Percentiles rank a stretch among this genome's conserved stretches.
Conservation (phyloP, 2,329 filamentous ascomycete species). For the Hypoxylon sp. region DNA sequence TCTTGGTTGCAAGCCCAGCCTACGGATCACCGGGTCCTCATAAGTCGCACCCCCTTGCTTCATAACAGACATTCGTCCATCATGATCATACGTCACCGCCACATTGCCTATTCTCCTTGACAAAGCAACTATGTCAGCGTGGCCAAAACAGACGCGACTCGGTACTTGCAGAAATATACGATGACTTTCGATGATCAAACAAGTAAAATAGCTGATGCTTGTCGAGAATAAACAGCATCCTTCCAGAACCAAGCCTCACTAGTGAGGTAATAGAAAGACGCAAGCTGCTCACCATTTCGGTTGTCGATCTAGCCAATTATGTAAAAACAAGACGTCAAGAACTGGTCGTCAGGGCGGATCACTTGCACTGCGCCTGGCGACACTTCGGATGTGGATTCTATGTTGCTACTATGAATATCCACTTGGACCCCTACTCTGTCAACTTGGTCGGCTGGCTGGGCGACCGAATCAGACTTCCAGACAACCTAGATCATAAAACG, state of each 20-base stretch:
- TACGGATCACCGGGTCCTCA: slow-evolving; percentile 17
- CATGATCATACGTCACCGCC: slow-evolving; percentile 34
- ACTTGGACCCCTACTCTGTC: slow-evolving; percentile 38
- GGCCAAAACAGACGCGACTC: slow-evolving; percentile 2
- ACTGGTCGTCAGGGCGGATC: slow-evolving; percentile 31
- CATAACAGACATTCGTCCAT: slow-evolving; percentile 9
- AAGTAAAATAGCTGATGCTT: slow-evolving; percentile 13
- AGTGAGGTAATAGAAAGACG: slow-evolving; percentile 33
- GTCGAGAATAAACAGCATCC: slow-evolving; percentile 31
- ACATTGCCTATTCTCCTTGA: slow-evolving; percentile 15
- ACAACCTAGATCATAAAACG: slow-evolving; percentile 27
- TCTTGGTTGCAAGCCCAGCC: slow-evolving; percentile 7
- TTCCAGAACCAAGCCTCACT: slow-evolving; percentile 39
- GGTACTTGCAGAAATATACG: not conserved
- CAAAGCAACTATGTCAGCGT: slow-evolving; percentile 13
- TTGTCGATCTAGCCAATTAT: slow-evolving; percentile 39
- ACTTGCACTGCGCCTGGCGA: slow-evolving; percentile 35
- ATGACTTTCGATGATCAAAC: slow-evolving; percentile 27
- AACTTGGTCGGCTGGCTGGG: slow-evolving; percentile 28
- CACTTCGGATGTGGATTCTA: slow-evolving; percentile 36
- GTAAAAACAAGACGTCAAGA: slow-evolving; percentile 28
- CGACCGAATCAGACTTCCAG: slow-evolving; percentile 39
- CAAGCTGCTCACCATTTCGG: slow-evolving; percentile 35
- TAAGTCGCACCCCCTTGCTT: slow-evolving; percentile 26
- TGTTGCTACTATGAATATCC: slow-evolving; percentile 51